A percentile compares a stretch with the other conserved stretches of the same genome.
Evolutionary conservation across 441 rosid genomes (phyloP).

Genomic region (Euphorbia celastroides): DNA sequence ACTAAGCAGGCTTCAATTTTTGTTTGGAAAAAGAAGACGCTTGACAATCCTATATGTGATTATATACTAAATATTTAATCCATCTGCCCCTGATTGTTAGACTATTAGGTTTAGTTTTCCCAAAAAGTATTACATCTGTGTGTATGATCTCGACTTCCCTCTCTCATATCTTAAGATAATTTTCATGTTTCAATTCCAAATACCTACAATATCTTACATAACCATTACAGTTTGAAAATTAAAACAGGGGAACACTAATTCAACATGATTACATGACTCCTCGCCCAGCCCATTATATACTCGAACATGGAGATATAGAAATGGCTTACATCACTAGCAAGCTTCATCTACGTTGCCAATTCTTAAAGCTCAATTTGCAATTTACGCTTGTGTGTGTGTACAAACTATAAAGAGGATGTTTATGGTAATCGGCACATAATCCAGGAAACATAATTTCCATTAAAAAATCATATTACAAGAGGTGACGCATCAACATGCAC

Average conservation of each 20-base stretch:
- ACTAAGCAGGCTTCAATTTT: neutral
- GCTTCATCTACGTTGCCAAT: slow-evolving; percentile 8
- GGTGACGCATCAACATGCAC: neutral
- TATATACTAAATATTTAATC: neutral
- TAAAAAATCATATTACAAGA: neutral
- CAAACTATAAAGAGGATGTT: neutral
- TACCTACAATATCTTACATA: neutral
- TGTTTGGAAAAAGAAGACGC: neutral
- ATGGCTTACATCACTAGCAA: neutral
- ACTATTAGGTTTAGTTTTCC: neutral
- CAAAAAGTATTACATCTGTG: neutral
- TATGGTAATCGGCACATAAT: neutral
- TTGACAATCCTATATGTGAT: neutral
- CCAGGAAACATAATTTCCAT: neutral
- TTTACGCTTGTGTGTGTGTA: neutral
- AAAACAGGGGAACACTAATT: neutral
- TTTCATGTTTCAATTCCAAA: neutral
- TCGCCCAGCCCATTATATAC: neutral
- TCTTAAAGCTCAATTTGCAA: neutral
- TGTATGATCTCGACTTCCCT: neutral
- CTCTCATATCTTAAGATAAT: neutral
- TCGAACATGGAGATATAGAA: neutral
- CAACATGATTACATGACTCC: neutral
- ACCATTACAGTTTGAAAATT: neutral
- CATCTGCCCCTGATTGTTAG: neutral